A percentile compares a stretch with the other conserved stretches of the same genome.
Evolutionary conservation across 164 flowering plant genomes (phyloP).

Genomic region (Platanus orientalis): DNA sequence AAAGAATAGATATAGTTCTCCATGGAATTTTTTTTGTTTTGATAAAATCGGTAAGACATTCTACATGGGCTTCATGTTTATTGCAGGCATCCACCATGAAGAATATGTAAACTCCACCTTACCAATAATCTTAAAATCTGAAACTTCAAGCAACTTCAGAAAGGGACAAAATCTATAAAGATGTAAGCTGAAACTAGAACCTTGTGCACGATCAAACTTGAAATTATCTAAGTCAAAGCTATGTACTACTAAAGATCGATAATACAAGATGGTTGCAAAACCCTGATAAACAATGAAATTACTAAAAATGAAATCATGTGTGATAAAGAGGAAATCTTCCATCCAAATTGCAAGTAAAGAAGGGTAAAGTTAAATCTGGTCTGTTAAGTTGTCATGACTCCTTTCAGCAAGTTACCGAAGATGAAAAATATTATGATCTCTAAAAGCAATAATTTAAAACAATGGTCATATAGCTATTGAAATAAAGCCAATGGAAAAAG

Average conservation of each 20-base stretch:
- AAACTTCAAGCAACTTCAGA: too few relatives aligned
- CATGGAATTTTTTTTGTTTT: too few relatives aligned
- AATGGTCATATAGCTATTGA: not conserved
- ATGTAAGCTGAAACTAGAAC: not conserved
- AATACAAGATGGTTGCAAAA: not conserved
- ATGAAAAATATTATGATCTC: not conserved
- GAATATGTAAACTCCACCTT: too few relatives aligned
- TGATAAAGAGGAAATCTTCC: not conserved
- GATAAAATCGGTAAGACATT: too few relatives aligned
- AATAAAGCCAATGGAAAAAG: not conserved
- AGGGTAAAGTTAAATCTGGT: not conserved
- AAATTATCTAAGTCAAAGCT: not conserved
- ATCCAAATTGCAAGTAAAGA: not conserved
- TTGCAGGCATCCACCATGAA: too few relatives aligned
- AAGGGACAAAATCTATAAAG: too few relatives aligned
- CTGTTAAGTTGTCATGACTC: not conserved
- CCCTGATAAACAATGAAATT: not conserved
- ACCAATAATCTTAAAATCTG: too few relatives aligned
- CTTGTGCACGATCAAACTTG: not conserved
- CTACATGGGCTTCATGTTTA: too few relatives aligned
- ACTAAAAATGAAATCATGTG: not conserved
- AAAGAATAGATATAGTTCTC: too few relatives aligned
- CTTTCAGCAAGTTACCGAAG: not conserved
- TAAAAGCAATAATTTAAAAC: not conserved
- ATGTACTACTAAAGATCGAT: not conserved